Conservation (phyloP, 2,329 filamentous ascomycete species). For the Ceratocystis harringtonii region DNA sequence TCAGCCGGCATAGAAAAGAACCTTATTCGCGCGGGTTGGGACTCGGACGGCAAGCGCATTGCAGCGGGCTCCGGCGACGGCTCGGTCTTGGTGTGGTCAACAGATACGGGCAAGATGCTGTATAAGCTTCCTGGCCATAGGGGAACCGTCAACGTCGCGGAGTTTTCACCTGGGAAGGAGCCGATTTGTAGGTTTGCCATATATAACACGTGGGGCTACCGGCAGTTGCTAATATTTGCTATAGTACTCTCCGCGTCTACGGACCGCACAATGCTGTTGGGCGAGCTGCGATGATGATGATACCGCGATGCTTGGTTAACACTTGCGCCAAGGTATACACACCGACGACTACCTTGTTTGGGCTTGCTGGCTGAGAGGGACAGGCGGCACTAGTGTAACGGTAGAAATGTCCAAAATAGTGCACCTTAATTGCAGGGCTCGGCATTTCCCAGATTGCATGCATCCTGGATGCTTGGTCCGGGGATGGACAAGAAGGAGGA, state of each 20-base stretch:
- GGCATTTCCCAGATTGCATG: not conserved
- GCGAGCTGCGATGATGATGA: constrained; percentile 42
- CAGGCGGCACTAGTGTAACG: not conserved
- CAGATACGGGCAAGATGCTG: constrained; percentile 70
- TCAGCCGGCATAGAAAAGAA: constrained; percentile 81
- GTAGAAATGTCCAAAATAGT: not conserved
- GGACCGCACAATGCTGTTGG: constrained; percentile 71
- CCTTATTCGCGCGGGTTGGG: constrained; percentile 79
- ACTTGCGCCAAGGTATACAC: not conserved
- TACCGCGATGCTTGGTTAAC: not conserved
- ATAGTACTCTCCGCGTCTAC: constrained; percentile 79
- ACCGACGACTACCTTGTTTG: not conserved
- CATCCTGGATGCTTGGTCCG: not conserved
- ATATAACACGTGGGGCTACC: too few species aligned
- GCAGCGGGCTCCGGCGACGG: constrained; percentile 82
- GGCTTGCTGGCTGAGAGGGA: not conserved
- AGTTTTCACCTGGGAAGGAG: constrained; percentile 72
- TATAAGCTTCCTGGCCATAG: constrained; percentile 95
- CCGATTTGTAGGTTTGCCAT: constrained; percentile 58
- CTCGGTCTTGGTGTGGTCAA: constrained; percentile 83
- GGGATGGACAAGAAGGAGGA: not conserved
- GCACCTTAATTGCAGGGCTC: not conserved
- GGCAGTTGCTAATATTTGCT: constrained; percentile 23
- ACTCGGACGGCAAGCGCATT: constrained; percentile 68
- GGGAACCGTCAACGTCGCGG: constrained; percentile 85